Evolutionary conservation across 768 basidiomycete genomes (phyloP).

Genomic region (Boletus tylopilopsis): DNA sequence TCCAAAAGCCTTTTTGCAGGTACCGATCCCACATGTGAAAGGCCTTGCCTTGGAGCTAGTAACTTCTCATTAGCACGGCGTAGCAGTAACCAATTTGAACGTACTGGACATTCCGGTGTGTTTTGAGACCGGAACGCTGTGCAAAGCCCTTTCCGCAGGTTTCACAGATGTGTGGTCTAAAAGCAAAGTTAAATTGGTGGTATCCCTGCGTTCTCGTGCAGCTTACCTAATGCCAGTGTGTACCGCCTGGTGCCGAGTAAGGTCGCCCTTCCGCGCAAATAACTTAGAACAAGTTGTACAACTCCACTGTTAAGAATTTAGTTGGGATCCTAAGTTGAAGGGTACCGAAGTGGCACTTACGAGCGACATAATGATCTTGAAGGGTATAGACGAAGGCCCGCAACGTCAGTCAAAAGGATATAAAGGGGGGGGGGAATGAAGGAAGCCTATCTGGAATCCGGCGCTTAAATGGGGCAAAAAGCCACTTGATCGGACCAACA

Average conservation of each 20-base stretch:
- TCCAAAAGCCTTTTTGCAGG: constrained; percentile 51
- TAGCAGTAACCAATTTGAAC: constrained; percentile 18
- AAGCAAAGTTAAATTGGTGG: neutral
- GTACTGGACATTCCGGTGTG: constrained; percentile 66
- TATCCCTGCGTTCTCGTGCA: neutral
- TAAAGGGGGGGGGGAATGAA: constrained; percentile 7
- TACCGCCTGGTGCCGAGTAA: constrained; percentile 49
- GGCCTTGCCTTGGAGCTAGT: constrained; percentile 55
- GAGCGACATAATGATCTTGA: constrained; percentile 21
- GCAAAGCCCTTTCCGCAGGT: constrained; percentile 54
- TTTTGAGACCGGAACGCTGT: constrained; percentile 58
- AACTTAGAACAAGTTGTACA: constrained; percentile 45
- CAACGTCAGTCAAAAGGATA: constrained; percentile 36
- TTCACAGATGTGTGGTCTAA: constrained; percentile 50
- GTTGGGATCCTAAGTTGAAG: neutral
- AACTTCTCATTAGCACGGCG: constrained; percentile 9
- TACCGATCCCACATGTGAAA: constrained; percentile 42
- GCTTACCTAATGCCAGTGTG: constrained; percentile 51
- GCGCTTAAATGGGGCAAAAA: constrained; percentile 19
- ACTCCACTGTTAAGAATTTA: constrained; percentile 27
- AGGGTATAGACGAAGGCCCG: constrained; percentile 41
- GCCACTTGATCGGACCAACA: constrained; percentile 9
- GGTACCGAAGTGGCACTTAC: constrained; percentile 9
- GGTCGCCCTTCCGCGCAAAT: constrained; percentile 58
- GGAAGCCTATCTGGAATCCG: neutral